These are phyloP conservation scores for Mycena capillaripes DNA, from an alignment of 768 basidiomycete species.

Conservation along the genomic window DNA sequence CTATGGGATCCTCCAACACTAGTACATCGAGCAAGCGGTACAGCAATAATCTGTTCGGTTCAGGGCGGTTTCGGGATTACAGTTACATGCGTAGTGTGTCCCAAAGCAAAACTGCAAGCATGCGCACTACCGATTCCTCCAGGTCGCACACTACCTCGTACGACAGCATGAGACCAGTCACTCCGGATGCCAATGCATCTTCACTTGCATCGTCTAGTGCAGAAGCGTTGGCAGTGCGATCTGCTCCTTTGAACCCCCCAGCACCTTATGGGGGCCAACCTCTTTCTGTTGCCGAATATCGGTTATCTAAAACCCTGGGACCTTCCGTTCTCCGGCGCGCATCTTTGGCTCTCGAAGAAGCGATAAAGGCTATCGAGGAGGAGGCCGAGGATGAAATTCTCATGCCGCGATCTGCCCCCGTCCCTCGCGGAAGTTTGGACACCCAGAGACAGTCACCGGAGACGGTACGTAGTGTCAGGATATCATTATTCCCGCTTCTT, in stretches of 20 bases:
- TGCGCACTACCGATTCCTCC: constrained; percentile 52
- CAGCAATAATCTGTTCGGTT: constrained; percentile 90
- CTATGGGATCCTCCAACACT: constrained; percentile 57
- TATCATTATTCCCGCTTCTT: constrained; percentile 28
- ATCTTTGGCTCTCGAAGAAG: constrained; percentile 82
- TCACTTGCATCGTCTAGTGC: constrained; percentile 58
- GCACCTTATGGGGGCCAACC: constrained; percentile 53
- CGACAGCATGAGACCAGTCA: constrained; percentile 63
- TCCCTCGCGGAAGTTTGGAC: constrained; percentile 56
- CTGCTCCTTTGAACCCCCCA: constrained; percentile 57
- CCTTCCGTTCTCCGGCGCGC: constrained; percentile 70
- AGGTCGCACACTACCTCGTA: constrained; percentile 53
- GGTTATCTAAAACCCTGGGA: constrained; percentile 64
- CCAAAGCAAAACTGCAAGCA: constrained; percentile 57
- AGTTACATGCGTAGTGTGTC: constrained; percentile 72
- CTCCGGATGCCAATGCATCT: constrained; percentile 66
- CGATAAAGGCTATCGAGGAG: constrained; percentile 84
- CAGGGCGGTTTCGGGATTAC: constrained; percentile 84
- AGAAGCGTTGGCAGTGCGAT: constrained; percentile 54
- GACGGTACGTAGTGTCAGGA: constrained; percentile 44
- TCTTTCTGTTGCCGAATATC: constrained; percentile 58
- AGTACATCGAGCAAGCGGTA: constrained; percentile 75
- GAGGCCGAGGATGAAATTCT: constrained; percentile 83
- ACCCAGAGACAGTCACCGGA: constrained; percentile 43
- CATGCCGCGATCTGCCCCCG: constrained; percentile 73